Evolutionary conservation across 768 basidiomycete genomes (phyloP), one percentile per base, ranked within the genome.

Genomic region (Phanerodontia chrysosporium): DNA sequence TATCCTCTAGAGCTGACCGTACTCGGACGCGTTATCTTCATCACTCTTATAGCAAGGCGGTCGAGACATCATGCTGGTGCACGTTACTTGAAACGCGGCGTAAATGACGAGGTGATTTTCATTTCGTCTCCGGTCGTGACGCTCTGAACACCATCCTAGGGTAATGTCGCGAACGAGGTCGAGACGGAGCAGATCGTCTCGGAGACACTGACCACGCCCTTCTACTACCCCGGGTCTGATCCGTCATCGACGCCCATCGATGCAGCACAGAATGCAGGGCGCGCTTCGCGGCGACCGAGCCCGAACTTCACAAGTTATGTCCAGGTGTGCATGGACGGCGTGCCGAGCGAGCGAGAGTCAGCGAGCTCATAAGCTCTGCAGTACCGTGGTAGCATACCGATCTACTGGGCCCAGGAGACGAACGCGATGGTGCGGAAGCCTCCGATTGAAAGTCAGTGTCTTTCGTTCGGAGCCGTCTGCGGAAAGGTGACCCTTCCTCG

Each of bases 141-240:
- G 39, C 4, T 7, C 39, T 42, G 39, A 9, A 12, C 25, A n/a
- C 1, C 6, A 52, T 2, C 28, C 10, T 35, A 97, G 94, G 97
- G 97, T 2, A 93, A 95, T 69, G 96, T 98, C 10, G 96, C 96
- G 2, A 99, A 99, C 68, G 97, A 98, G 72, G 97, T 99, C 1
- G 97, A 99, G 74, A 97, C 95, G 0, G 97, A 99, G 70, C 97
- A 99, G 67, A 96, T 99, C 52, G 92, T 96, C 0, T 90, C 88
- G 8, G 95, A 96, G 68, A 89, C 91, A 0, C 69, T 92, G 5
- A 95, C 91, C 0, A 95, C 94, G 0, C 85, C 94, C 0, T 95
- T 97, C 69, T 92, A 94, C 69, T 88, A 80, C 63, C 91, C 90
- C 8, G 74, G 78, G 18, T 18, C 39, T 12, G n/a, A 13, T 28